These are phyloP conservation scores for Boletus sp. DNA, from an alignment of 768 basidiomycete genomes.

Conservation along the genomic window DNA sequence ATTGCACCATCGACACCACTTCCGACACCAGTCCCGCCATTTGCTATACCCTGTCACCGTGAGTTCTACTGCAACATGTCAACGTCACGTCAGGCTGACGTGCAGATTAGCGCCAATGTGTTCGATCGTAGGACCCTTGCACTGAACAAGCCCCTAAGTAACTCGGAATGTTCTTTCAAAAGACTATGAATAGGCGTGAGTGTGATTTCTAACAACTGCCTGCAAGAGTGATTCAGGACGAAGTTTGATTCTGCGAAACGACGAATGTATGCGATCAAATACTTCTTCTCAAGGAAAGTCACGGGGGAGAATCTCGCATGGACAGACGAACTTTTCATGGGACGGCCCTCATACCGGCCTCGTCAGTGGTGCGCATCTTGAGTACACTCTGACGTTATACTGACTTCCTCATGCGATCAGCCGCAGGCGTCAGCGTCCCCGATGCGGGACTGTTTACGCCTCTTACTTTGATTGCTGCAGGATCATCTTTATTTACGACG, in stretches of 20 bases:
- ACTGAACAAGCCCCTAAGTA: too few relatives aligned
- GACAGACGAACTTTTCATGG: too few relatives aligned
- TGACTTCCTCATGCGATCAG: background rate
- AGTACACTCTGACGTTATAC: background rate
- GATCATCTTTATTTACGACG: background rate
- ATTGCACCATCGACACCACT: too few relatives aligned
- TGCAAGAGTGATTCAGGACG: background rate
- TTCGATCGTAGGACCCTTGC: too few relatives aligned
- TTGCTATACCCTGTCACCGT: too few relatives aligned
- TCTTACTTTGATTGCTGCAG: background rate
- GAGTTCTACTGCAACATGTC: too few relatives aligned
- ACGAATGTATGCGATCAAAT: slow-evolving; percentile 1
- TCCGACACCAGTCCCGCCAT: too few relatives aligned
- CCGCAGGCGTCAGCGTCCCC: background rate
- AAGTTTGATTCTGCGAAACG: background rate
- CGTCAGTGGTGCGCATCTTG: background rate
- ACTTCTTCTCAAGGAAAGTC: background rate
- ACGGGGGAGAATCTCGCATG: background rate
- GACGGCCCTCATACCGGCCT: background rate
- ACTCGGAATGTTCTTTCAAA: too few relatives aligned
- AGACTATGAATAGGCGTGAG: slow-evolving; percentile 15
- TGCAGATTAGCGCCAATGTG: too few relatives aligned
- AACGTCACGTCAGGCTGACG: too few relatives aligned
- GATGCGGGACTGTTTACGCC: background rate
- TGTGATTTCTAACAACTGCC: background rate